Evolutionary conservation across 495 filamentous ascomycete genomes (phyloP).

Genomic region (Xylaria grammica): DNA sequence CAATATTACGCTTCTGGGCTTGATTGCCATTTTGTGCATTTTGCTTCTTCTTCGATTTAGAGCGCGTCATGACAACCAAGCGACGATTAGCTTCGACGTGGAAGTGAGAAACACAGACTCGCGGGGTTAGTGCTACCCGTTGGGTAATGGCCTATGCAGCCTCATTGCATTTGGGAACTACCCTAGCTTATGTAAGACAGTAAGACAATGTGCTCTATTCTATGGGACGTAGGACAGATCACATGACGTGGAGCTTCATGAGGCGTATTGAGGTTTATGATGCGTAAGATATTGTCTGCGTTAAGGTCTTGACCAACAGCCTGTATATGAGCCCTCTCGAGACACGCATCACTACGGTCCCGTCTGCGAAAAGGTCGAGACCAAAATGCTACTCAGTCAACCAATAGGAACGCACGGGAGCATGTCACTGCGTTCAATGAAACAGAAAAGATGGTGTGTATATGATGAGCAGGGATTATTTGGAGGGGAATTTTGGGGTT

Average conservation of each 20-base stretch:
- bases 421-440: no score
- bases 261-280: neutral
- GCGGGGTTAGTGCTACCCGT: slow-evolving; percentile 7
- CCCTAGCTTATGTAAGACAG: neutral
- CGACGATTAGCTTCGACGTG: neutral
- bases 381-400: neutral
- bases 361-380: neutral
- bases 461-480: no score
- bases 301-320: neutral
- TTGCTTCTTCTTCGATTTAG: no score
- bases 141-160: neutral
- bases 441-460: no score
- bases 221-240: neutral
- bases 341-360: neutral
- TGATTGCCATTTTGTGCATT: slow-evolving; percentile 24
- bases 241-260: slow-evolving; percentile 3
- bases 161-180: neutral
- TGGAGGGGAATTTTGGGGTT: no score
- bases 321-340: neutral
- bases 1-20: slow-evolving; percentile 11
- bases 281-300: no score
- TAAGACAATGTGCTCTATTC: neutral
- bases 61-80: neutral
- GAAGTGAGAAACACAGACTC: neutral
- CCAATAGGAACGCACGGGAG: neutral